These are phyloP conservation scores for Saccharum officinarum DNA, from an alignment of 176 grass and related monocot genomes.

Conservation along the genomic window DNA sequence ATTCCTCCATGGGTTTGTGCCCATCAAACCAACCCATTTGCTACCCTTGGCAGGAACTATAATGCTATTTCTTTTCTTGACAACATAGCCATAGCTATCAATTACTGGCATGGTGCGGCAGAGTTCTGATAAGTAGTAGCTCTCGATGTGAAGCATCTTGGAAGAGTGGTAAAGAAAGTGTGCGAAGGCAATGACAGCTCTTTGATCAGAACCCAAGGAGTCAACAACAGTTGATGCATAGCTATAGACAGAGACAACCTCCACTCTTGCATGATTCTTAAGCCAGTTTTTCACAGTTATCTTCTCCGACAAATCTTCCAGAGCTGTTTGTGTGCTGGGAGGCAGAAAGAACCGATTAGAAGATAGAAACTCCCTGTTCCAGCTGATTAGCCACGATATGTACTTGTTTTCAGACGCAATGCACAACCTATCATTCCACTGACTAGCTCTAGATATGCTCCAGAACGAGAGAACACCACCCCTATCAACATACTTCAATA, in stretches of 20 bases:
- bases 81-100: conserved; percentile 42
- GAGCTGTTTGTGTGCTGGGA: conserved; percentile 27
- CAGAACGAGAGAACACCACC: conserved; percentile 37
- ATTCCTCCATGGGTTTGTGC: conserved; percentile 60
- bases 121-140: not conserved
- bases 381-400: conserved; percentile 58
- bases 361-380: conserved; percentile 57
- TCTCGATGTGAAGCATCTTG: not conserved
- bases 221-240: conserved; percentile 31
- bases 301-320: not conserved
- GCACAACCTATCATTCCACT: conserved; percentile 30
- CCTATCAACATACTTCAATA: conserved; percentile 55
- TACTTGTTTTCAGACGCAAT: conserved; percentile 37
- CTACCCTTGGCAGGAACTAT: conserved; percentile 69
- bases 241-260: not conserved
- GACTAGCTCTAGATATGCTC: conserved; percentile 34
- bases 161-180: conserved; percentile 61
- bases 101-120: conserved; percentile 35
- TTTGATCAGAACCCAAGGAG: conserved; percentile 25
- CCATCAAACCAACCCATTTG: conserved; percentile 68
- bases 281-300: not conserved
- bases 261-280: too few species aligned
- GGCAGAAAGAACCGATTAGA: conserved; percentile 45
- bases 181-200: conserved; percentile 41
- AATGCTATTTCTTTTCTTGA: conserved; percentile 24